Conservation (phyloP, 306 rosid species). For the Pterocarpus santalinus region DNA sequence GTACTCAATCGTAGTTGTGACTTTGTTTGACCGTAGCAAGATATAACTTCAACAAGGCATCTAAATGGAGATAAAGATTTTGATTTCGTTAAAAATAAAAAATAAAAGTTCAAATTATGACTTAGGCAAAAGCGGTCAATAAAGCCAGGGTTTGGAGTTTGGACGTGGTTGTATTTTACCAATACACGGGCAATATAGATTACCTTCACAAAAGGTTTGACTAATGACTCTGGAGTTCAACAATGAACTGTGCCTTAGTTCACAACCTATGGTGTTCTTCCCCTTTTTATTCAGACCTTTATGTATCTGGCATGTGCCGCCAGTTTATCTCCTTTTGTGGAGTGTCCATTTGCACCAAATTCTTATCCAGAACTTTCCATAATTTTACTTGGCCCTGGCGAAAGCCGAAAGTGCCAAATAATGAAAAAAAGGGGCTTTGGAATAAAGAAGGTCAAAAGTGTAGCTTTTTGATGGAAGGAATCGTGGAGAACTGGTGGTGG, state of each 20-base stretch:
- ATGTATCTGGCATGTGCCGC: background rate
- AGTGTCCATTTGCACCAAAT: background rate
- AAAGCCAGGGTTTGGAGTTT: too few species aligned
- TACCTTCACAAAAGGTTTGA: too few species aligned
- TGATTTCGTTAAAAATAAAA: too few species aligned
- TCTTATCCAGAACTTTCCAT: background rate
- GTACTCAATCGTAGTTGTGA: too few species aligned
- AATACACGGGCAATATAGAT: too few species aligned
- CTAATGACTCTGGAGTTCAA: too few species aligned
- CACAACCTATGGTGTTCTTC: background rate
- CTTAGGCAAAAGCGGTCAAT: too few species aligned
- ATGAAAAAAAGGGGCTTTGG: background rate
- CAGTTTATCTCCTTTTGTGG: background rate
- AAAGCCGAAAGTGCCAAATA: background rate
- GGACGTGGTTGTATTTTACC: too few species aligned
- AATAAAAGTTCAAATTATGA: too few species aligned
- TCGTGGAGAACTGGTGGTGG: slow-evolving; percentile 35
- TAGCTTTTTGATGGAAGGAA: background rate
- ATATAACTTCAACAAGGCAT: too few species aligned
- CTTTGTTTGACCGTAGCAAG: too few species aligned
- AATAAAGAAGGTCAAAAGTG: slow-evolving; percentile 40
- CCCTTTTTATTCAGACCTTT: background rate
- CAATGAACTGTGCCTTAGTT: background rate
- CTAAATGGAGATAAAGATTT: too few species aligned
- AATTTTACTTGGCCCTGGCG: background rate